Percentiles rank a stretch among this genome's conserved stretches.
Conservation (phyloP, 2,329 filamentous ascomycete species). For the Ciborinia camelliae region DNA sequence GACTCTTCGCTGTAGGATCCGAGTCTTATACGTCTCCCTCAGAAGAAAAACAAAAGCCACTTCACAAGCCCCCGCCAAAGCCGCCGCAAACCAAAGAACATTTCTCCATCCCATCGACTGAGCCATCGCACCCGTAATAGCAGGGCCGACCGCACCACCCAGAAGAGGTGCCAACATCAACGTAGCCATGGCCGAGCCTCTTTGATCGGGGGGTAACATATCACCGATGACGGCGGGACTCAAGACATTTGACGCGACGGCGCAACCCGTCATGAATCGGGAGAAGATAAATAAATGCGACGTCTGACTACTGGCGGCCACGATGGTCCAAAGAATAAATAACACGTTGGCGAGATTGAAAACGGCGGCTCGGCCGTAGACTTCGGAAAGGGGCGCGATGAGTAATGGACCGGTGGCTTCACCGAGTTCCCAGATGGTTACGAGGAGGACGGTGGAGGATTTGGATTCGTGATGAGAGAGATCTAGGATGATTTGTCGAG, state of each 20-base stretch:
- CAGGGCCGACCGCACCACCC: constrained; percentile 36
- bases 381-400: constrained; percentile 45
- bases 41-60: constrained; percentile 45
- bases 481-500: constrained; percentile 49
- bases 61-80: constrained; percentile 41
- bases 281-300: constrained; percentile 44
- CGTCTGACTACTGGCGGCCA: constrained; percentile 43
- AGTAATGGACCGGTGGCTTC: constrained; percentile 46
- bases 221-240: constrained; percentile 47
- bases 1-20: constrained; percentile 48
- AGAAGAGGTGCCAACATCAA: constrained; percentile 37
- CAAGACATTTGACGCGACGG: constrained; percentile 37
- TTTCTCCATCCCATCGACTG: constrained; percentile 50
- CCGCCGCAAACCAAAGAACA: constrained; percentile 49
- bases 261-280: constrained; percentile 37
- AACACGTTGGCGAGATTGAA: constrained; percentile 46
- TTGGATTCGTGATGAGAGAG: constrained; percentile 36
- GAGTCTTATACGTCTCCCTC: constrained; percentile 59
- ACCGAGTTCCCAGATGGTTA: constrained; percentile 49
- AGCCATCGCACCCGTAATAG: constrained; percentile 40
- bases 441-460: constrained; percentile 38
- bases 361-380: constrained; percentile 42
- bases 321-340: constrained; percentile 50
- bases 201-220: constrained; percentile 45
- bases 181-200: constrained; percentile 42